Evolutionary conservation across 768 basidiomycete genomes (phyloP), one percentile per base, ranked within the genome.

Genomic region (Pisolithus tinctorius): DNA sequence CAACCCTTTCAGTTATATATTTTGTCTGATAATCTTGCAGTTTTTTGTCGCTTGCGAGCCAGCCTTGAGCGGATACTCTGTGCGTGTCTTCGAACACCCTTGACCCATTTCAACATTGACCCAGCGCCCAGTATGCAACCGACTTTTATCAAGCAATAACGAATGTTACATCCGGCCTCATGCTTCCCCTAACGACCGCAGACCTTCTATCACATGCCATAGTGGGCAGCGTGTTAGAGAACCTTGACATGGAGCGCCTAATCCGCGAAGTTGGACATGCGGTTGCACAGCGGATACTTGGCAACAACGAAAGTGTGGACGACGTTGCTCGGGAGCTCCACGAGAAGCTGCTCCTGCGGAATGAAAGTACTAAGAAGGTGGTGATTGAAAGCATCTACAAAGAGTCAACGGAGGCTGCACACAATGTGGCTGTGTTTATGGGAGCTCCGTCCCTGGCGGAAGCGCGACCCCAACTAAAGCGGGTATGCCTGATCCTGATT

Each of bases 21-120:
- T 11, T 29, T 3, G 45, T 34, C 56, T 44, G 16, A 39, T 14
- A 4, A 54, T 53, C 40, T 51, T 53, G 6, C 66, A 96, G 93
- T 97, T 97, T 72, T 93, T 96, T 66, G 95, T 98, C n/a, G 95
- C 95, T 27, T 98, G 95, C 71, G 95, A 98, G 69, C 94, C 95
- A 51, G 93, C 92, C 5, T 75, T 95, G 53, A 93, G 90, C 56
- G 91, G 92, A 41, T 95, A 95, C 63, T 88, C 86, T 51, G 89
- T 91, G 60, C 63, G 85, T 65, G 14, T 29, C 0, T 25, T 43
- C 20, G 41, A 36, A 50, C 57, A 20, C 59, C 57, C 57, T 60
- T 31, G 52, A 30, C 58, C 57, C 63, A 26, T 42, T 26, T 27
- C 13, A 29, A 13, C 4, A 31, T 56, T 53, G 52, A 57, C 41